Conservation (phyloP, 2,329 filamentous ascomycete species). For the Trichoderma atrobrunneum region DNA sequence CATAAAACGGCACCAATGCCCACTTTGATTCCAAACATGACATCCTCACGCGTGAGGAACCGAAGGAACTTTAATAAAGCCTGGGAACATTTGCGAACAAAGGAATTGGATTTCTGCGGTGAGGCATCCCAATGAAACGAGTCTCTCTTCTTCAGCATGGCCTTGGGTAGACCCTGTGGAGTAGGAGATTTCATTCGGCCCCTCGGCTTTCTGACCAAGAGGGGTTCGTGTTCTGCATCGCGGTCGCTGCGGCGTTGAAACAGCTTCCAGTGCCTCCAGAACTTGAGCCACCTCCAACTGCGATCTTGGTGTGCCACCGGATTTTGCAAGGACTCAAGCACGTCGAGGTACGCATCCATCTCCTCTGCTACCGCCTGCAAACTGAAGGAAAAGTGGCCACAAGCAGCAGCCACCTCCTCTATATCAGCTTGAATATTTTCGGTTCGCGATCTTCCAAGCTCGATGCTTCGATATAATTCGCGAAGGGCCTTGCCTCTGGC, state of each 20-base stretch:
- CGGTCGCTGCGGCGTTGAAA: constrained; percentile 24
- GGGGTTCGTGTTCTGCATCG: constrained; percentile 43
- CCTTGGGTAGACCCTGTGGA: constrained; percentile 54
- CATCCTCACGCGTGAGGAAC: constrained; percentile 53
- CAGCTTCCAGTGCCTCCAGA: constrained; percentile 56
- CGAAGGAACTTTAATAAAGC: constrained; percentile 44
- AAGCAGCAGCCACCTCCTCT: constrained; percentile 96
- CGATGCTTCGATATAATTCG: constrained; percentile 76
- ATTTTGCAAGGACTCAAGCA: constrained; percentile 81
- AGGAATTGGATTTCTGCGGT: constrained; percentile 43
- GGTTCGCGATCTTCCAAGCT: constrained; percentile 64
- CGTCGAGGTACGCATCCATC: constrained; percentile 75
- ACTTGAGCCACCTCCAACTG: constrained; percentile 79
- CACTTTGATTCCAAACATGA: constrained; percentile 85
- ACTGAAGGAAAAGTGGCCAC: constrained; percentile 93
- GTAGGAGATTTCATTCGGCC: constrained; percentile 53
- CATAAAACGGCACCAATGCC: constrained; percentile 86
- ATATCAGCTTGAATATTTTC: constrained; percentile 85
- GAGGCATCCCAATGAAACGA: constrained; percentile 57
- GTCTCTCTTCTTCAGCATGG: constrained; percentile 51
- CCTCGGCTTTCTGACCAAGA: constrained; percentile 40
- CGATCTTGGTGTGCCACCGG: constrained; percentile 59
- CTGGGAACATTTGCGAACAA: constrained; percentile 47
- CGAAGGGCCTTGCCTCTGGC: constrained; percentile 74
- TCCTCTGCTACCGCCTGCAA: constrained; percentile 89